phyloP scores from a whole-genome alignment of 2,329 filamentous ascomycete species.

The Sordariomycetes sp. region DNA sequence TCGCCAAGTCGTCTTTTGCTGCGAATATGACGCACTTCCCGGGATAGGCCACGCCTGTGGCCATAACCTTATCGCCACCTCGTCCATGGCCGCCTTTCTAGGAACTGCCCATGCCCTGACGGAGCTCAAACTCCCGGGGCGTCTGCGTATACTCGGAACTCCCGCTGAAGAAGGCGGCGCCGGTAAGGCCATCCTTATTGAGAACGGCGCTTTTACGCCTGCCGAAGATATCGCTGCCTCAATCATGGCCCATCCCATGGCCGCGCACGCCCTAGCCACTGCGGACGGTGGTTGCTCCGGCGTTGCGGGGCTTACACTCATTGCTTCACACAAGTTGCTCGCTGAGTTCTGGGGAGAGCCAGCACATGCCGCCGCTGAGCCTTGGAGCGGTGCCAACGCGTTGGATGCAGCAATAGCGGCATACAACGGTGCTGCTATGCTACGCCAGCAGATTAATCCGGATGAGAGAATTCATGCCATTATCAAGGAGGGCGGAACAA shows the following conservation, averaged over 20 bases:
- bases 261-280: slow-evolving; percentile 3
- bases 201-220: slow-evolving; percentile 14
- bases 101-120: slow-evolving; percentile 19
- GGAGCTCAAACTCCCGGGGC: slow-evolving; percentile 15
- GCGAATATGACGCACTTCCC: slow-evolving; percentile 31
- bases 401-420: slow-evolving; percentile 21
- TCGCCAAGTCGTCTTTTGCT: slow-evolving; percentile 18
- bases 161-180: slow-evolving; percentile 29
- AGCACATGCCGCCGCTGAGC: slow-evolving; percentile 21
- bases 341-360: slow-evolving; percentile 18
- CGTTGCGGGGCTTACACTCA: slow-evolving; percentile 15
- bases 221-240: slow-evolving; percentile 11
- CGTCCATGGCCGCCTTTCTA: slow-evolving; percentile 25
- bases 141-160: slow-evolving; percentile 25
- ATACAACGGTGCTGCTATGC: slow-evolving; percentile 20
- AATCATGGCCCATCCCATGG: slow-evolving; percentile 15
- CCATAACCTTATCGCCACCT: slow-evolving; percentile 29
- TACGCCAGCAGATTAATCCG: slow-evolving; percentile 23
- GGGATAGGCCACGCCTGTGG: slow-evolving; percentile 31
- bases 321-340: slow-evolving; percentile 17
- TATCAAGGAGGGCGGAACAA: slow-evolving; percentile 20
- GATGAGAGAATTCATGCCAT: slow-evolving; percentile 22
- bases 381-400: slow-evolving; percentile 23
- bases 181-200: slow-evolving; percentile 17
- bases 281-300: background rate